Conservation (phyloP, 2,329 filamentous ascomycete genomes). For the Diaporthe batatas region DNA sequence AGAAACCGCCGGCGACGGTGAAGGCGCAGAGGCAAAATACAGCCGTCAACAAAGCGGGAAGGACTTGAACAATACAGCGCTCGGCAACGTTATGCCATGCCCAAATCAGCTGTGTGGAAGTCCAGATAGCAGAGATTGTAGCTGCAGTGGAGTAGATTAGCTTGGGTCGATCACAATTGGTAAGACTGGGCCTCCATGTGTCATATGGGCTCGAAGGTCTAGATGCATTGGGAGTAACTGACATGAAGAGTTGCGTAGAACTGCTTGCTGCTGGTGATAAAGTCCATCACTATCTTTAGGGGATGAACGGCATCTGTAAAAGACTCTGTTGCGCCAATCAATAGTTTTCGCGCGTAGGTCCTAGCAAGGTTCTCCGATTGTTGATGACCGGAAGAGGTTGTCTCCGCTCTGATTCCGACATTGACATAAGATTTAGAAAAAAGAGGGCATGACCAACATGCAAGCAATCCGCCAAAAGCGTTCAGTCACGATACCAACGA, state of each 20-base stretch:
- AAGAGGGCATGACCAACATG: not conserved
- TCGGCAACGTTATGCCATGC: not conserved
- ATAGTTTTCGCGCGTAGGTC: not conserved
- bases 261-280: conserved; percentile 48
- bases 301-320: conserved; percentile 44
- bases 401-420: not conserved
- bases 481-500: conserved; percentile 46
- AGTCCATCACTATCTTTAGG: conserved; percentile 44
- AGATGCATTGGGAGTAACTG: too few species aligned
- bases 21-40: conserved; percentile 11
- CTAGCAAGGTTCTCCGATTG: too few species aligned
- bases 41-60: not conserved
- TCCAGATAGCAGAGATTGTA: not conserved
- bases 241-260: conserved; percentile 21
- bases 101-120: not conserved
- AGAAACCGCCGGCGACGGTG: conserved; percentile 24
- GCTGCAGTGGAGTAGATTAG: not conserved
- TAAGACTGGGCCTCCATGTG: not conserved
- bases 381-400: not conserved
- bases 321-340: conserved; percentile 30
- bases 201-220: not conserved
- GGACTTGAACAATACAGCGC: not conserved
- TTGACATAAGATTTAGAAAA: not conserved
- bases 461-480: conserved; percentile 46
- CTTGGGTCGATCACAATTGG: not conserved